Evolutionary conservation across 257 asterid species (phyloP).

Genomic region (Solanum megistacrolobum): DNA sequence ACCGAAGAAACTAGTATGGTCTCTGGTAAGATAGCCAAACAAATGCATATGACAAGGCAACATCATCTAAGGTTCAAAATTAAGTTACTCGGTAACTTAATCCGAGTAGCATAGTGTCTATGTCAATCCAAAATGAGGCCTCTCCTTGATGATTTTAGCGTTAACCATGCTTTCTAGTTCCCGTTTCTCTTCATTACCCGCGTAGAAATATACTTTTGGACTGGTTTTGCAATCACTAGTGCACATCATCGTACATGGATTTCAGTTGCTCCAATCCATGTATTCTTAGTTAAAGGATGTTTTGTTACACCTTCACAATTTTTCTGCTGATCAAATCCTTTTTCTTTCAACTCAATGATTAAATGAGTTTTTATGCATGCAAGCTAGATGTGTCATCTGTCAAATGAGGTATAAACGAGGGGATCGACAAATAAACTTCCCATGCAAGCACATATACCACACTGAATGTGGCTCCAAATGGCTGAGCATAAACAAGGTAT

Average conservation of each 20-base stretch:
- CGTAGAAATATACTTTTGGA: not conserved
- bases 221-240: not conserved
- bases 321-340: not conserved
- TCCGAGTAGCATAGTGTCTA: not conserved
- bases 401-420: slow-evolving; percentile 88
- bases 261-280: not conserved
- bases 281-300: not conserved
- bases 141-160: not conserved
- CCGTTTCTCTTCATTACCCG: not conserved
- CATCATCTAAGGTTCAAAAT: not conserved
- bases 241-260: not conserved
- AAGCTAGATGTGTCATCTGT: slow-evolving; percentile 77
- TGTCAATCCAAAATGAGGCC: not conserved
- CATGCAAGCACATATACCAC: slow-evolving; percentile 85
- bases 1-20: not conserved
- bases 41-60: not conserved
- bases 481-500: slow-evolving; percentile 90
- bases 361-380: slow-evolving; percentile 2
- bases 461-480: slow-evolving; percentile 79
- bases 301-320: not conserved
- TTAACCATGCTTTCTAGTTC: not conserved
- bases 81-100: not conserved
- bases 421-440: slow-evolving; percentile 65
- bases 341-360: not conserved
- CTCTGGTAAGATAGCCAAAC: not conserved